These are phyloP conservation scores for Fomes fomentarius DNA, from an alignment of 1,284 basidiomycete genomes.

Conservation along the genomic window DNA sequence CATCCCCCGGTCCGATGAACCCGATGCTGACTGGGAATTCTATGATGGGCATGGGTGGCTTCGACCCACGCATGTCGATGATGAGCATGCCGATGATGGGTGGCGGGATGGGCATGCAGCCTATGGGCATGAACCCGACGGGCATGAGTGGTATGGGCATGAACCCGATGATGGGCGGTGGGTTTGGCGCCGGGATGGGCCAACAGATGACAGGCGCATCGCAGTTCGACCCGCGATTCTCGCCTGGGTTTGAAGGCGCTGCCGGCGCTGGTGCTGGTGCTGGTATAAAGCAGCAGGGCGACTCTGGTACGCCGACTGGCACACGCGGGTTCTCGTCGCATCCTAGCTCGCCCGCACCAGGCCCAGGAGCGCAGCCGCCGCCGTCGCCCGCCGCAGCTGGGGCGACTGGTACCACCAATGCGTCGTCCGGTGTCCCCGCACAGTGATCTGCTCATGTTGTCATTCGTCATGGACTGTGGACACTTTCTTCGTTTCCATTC, in stretches of 20 bases:
- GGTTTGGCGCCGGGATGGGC: conserved; percentile 20
- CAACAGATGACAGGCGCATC: conserved; percentile 28
- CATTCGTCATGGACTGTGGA: not conserved
- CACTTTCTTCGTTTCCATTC: not conserved
- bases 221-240: conserved; percentile 27
- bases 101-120: conserved; percentile 29
- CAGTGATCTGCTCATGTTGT: not conserved
- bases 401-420: too few relatives aligned
- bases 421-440: not conserved
- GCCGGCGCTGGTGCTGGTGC: too few relatives aligned
- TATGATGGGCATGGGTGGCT: conserved; percentile 39
- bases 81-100: conserved; percentile 58
- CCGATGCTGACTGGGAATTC: conserved; percentile 60
- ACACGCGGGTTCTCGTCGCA: conserved; percentile 28
- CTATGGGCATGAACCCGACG: conserved; percentile 29
- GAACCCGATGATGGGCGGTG: conserved; percentile 26
- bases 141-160: conserved; percentile 43
- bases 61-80: conserved; percentile 56
- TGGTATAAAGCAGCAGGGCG: too few relatives aligned
- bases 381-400: too few relatives aligned
- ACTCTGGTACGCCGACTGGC: conserved; percentile 15
- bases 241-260: conserved; percentile 22
- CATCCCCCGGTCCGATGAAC: conserved; percentile 38
- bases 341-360: conserved; percentile 25
- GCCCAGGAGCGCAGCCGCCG: too few relatives aligned